A percentile compares a stretch with the other conserved stretches of the same genome.
Evolutionary conservation across 176 grass and related monocot genomes (phyloP).

Genomic region (Phoenix roebelenii): DNA sequence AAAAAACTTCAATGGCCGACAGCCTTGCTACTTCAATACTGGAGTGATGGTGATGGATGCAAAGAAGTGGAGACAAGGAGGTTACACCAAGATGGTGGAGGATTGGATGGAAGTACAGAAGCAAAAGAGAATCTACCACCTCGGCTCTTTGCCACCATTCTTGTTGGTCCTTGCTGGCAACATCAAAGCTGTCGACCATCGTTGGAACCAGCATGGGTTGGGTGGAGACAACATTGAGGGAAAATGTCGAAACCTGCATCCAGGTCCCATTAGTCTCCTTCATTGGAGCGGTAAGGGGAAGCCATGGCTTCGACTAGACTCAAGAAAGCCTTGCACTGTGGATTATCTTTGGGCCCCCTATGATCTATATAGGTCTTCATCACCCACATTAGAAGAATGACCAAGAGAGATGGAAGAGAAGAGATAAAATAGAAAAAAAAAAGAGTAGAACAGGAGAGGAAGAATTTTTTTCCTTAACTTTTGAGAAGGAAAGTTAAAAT

Average conservation of each 20-base stretch:
- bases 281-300: conserved; percentile 7
- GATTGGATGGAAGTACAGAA: conserved; percentile 8
- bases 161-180: neutral
- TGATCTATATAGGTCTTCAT: neutral
- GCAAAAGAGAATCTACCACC: neutral
- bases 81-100: conserved; percentile 1
- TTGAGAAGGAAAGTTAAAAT: too few relatives aligned
- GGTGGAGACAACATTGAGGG: conserved; percentile 5
- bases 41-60: conserved; percentile 10
- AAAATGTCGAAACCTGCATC: neutral
- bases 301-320: neutral
- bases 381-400: too few relatives aligned
- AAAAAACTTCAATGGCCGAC: neutral
- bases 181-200: neutral
- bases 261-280: conserved; percentile 1
- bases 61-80: neutral
- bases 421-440: too few relatives aligned
- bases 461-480: too few relatives aligned
- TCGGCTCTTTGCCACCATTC: conserved; percentile 4
- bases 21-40: conserved; percentile 11
- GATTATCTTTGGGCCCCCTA: conserved; percentile 7
- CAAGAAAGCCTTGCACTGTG: neutral
- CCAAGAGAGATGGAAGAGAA: too few relatives aligned
- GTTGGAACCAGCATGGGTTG: conserved; percentile 9
- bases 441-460: too few relatives aligned